Conservation (phyloP, 306 rosid genomes). For the Trichosanthes truncata region DNA sequence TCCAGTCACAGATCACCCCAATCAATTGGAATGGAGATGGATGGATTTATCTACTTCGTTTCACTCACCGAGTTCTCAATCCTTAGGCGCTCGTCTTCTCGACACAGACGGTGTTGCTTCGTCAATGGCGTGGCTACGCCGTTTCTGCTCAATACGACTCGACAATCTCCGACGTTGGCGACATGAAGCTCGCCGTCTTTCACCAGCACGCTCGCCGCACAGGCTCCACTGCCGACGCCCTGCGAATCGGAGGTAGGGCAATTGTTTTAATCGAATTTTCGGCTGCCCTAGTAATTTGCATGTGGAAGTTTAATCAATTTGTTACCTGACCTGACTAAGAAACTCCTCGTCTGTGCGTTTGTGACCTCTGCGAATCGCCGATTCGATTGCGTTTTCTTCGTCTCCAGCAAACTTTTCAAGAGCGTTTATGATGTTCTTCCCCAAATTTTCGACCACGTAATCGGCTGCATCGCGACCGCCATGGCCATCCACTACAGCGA, state of each 20-base stretch:
- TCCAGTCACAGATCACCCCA: no score
- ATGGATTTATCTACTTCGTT: neutral
- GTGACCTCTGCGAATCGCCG: conserved; percentile 27
- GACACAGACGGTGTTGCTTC: conserved; percentile 21
- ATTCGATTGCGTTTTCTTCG: conserved; percentile 12
- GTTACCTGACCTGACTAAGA: conserved; percentile 25
- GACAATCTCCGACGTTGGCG: conserved; percentile 33
- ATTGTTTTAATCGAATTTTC: neutral
- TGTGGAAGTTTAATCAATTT: neutral
- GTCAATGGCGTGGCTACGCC: conserved; percentile 24
- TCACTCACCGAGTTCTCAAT: conserved; percentile 23
- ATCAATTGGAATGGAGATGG: no score
- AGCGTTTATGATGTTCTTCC: conserved; percentile 26
- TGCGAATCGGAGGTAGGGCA: neutral
- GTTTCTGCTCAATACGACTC: conserved; percentile 26
- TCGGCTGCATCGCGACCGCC: conserved; percentile 35
- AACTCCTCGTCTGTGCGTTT: conserved; percentile 24
- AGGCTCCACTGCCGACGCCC: conserved; percentile 37
- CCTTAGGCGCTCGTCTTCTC: conserved; percentile 32
- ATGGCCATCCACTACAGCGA: conserved; percentile 35
- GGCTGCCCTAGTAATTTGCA: neutral
- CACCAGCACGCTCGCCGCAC: conserved; percentile 28
- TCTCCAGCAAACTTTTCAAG: neutral
- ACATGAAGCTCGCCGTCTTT: conserved; percentile 24
- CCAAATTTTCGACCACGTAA: conserved; percentile 27